Conservation (phyloP, 2,329 filamentous ascomycete species). For the Fusarium drepaniforme region DNA sequence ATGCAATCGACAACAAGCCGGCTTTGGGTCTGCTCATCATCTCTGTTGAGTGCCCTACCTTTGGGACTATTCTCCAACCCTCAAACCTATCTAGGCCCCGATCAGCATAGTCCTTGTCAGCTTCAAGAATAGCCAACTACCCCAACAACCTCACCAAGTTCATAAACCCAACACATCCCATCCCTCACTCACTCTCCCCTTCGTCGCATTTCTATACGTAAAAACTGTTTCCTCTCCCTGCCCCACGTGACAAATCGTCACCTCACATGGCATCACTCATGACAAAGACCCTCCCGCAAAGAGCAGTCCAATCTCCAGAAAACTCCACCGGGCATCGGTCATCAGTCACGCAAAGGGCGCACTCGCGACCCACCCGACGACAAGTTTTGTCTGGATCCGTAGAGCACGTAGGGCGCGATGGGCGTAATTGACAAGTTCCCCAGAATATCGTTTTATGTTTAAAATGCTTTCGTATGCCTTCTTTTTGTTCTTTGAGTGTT, state of each 20-base stretch:
- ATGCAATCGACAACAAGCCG: not conserved
- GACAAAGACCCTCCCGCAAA: conserved; percentile 6
- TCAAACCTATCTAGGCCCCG: not conserved
- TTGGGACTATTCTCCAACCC: not conserved
- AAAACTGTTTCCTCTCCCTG: not conserved
- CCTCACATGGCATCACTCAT: conserved; percentile 1
- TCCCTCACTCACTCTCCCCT: not conserved
- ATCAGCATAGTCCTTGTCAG: not conserved
- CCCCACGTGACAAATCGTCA: conserved; percentile 2
- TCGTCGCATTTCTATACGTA: not conserved
- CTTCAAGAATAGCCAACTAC: not conserved
- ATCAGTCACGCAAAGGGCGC: conserved; percentile 24
- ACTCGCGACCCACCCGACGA: conserved; percentile 20
- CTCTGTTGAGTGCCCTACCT: not conserved
- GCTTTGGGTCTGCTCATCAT: not conserved
- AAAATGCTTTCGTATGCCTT: conserved; percentile 1
- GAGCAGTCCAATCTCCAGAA: conserved; percentile 18
- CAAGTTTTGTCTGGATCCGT: conserved; percentile 10
- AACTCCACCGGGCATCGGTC: conserved; percentile 23
- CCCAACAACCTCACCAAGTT: not conserved
- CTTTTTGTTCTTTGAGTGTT: not conserved
- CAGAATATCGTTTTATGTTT: not conserved
- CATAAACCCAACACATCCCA: not conserved
- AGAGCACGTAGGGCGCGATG: conserved; percentile 16
- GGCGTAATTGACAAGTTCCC: conserved; percentile 17